Evolutionary conservation across 2,329 filamentous ascomycete species (phyloP).

Genomic region (Fusarium sublunatum): DNA sequence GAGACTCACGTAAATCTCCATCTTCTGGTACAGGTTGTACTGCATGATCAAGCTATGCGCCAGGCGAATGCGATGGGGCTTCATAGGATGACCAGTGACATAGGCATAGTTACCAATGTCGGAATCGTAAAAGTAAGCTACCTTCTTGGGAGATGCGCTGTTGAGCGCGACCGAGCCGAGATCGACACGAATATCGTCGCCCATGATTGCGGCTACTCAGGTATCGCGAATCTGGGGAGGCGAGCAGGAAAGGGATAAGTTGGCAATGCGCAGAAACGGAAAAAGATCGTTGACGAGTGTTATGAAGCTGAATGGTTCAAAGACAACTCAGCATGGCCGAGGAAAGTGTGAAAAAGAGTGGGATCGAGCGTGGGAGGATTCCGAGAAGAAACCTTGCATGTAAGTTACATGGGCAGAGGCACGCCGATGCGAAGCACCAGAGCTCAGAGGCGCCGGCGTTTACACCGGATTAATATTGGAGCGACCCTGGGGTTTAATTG

Average conservation of each 20-base stretch:
- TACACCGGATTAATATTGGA: constrained; percentile 49
- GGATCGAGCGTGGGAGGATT: constrained; percentile 17
- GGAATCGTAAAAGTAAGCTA: constrained; percentile 98
- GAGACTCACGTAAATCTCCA: constrained; percentile 91
- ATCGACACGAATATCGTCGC: constrained; percentile 54
- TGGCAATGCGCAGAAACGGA: constrained; percentile 1
- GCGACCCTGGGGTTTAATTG: constrained; percentile 38
- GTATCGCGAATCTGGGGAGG: constrained; percentile 31
- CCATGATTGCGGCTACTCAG: constrained; percentile 48
- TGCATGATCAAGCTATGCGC: constrained; percentile 97
- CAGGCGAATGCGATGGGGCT: constrained; percentile 93
- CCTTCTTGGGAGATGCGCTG: constrained; percentile 73
- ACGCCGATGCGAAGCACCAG: constrained; percentile 34
- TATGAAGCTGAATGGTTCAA: constrained; percentile 32
- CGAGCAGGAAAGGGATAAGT: constrained; percentile 14
- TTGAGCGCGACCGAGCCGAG: constrained; percentile 61
- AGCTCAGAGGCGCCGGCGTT: constrained; percentile 22
- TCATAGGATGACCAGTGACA: constrained; percentile 97
- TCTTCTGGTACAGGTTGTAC: constrained; percentile 94
- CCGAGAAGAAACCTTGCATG: constrained; percentile 35
- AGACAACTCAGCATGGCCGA: constrained; percentile 40
- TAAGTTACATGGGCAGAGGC: constrained; percentile 41
- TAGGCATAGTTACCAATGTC: constrained; percentile 99
- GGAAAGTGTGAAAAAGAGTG: constrained; percentile 15
- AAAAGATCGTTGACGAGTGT: constrained; percentile 1